Percentiles rank a stretch among this genome's conserved stretches.
These are phyloP conservation scores for Candida suzukii DNA, from an alignment of 805 yeast genomes.

Conservation along the genomic window DNA sequence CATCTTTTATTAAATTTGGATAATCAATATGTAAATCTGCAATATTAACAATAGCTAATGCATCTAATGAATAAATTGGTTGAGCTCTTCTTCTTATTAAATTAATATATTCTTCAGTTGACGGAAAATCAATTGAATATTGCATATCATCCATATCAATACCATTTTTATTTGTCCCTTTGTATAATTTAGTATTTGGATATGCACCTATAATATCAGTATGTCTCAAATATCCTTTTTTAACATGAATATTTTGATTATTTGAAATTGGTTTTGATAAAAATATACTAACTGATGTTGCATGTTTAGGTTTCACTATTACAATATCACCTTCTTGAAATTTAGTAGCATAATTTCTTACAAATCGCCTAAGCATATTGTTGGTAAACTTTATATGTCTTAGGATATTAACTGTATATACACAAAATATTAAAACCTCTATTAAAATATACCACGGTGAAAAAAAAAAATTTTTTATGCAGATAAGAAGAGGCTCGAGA, in stretches of 20 bases:
- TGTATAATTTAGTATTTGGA: background rate
- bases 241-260: background rate
- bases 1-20: constrained; percentile 18
- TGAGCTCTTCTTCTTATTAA: constrained; percentile 37
- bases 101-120: constrained; percentile 40
- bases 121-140: constrained; percentile 29
- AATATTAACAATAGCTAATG: constrained; percentile 36
- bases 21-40: constrained; percentile 40
- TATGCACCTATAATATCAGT: constrained; percentile 21
- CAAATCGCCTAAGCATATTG: too few species aligned
- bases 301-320: constrained; percentile 19
- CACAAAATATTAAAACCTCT: too few species aligned
- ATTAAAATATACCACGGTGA: too few species aligned
- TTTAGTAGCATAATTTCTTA: constrained; percentile 10
- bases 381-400: too few species aligned
- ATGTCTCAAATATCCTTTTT: constrained; percentile 8
- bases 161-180: background rate
- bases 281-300: constrained; percentile 19
- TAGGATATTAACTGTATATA: too few species aligned
- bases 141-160: background rate
- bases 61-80: constrained; percentile 45
- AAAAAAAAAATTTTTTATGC: too few species aligned
- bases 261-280: constrained; percentile 21
- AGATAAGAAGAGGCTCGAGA: too few species aligned
- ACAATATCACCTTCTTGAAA: constrained; percentile 26